Evolutionary conservation across 108 stramenopile species (phyloP), one percentile per base, ranked within the genome.

Genomic region (Skeletonema marinoi): DNA sequence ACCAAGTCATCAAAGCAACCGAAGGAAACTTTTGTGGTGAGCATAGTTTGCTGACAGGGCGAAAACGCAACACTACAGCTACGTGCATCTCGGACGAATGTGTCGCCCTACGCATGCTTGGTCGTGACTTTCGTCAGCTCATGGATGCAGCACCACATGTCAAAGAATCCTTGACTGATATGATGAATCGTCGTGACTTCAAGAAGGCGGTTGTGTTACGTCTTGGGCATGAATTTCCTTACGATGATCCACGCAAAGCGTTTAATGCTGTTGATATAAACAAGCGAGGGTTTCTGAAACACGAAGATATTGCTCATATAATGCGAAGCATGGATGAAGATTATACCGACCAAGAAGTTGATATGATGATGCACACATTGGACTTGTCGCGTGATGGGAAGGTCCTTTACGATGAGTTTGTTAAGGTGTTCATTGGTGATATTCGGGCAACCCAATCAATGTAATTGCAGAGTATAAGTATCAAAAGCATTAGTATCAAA

Each of bases 11-110:
- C 63, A 81, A 85, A 14, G 81, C 81, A 0, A 78, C 61, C 19
- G 78, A 83, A 44, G 94, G 94, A 12, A 89, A 93, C 50, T 85
- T 92, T 62, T 87, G 84, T 32, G 94, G 94, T 3, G 94, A 95
- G 51, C 87, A 91, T 51, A 83, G 90, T 0, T 70, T 93, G 1
- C 54, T 93, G 35, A 90, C 90, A 17, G 90, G 88, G 19, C 60
- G 64, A 21, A 11, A 58, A 9, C 82, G 94, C 11, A 95, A 95
- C 69, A 83, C 85, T n/a, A 83, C 84, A 13, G 90, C 93, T 0
- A 84, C 60, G 21, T 95, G 88, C 74, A 82, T 73, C 13, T 48
- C 69, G 1, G 58, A 74, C 16, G 85, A 87, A 16, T 92, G 91
- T 59, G 63, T 84, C 29, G 85, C 86, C 6, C 78, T 86, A 25